Conservation (phyloP, 768 basidiomycete species). For the Coprinopsis strossmayeri region DNA sequence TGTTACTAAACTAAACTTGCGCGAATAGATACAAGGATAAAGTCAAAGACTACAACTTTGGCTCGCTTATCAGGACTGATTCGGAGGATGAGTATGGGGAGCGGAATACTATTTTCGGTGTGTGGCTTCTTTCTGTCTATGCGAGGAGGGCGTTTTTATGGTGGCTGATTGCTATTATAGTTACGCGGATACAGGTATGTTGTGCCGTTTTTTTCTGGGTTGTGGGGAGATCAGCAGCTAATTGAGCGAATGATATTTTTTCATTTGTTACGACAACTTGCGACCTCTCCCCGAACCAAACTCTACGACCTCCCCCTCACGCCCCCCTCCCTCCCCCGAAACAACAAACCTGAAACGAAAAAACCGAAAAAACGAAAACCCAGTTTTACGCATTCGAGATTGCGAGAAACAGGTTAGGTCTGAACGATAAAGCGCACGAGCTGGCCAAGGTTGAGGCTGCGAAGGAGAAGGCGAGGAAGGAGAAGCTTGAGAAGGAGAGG, state of each 20-base stretch:
- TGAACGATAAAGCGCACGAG: constrained; percentile 85
- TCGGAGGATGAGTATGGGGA: constrained; percentile 79
- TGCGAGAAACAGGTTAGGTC: constrained; percentile 81
- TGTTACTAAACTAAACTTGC: no score
- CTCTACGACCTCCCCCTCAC: background rate
- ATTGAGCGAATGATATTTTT: background rate
- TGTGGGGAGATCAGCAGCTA: background rate
- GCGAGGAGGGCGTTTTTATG: background rate
- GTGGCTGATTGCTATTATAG: constrained; percentile 33
- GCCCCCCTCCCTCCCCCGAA: background rate
- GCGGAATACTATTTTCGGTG: constrained; percentile 92
- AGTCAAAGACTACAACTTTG: constrained; percentile 94
- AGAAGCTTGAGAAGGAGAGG: constrained; percentile 31
- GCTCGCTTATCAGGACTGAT: constrained; percentile 84
- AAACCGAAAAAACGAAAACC: no score
- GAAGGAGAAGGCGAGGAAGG: constrained; percentile 57
- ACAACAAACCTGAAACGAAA: background rate
- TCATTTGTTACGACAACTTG: background rate
- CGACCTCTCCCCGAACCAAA: constrained; percentile 3
- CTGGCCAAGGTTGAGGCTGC: constrained; percentile 66
- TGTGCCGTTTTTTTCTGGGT: background rate
- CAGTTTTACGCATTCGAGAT: constrained; percentile 98
- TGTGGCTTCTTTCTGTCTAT: constrained; percentile 15
- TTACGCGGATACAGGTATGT: constrained; percentile 64
- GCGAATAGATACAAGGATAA: constrained; percentile 74